A percentile compares a stretch with the other conserved stretches of the same genome.
Conservation (phyloP, 768 basidiomycete species). For the Suillus paluster region DNA sequence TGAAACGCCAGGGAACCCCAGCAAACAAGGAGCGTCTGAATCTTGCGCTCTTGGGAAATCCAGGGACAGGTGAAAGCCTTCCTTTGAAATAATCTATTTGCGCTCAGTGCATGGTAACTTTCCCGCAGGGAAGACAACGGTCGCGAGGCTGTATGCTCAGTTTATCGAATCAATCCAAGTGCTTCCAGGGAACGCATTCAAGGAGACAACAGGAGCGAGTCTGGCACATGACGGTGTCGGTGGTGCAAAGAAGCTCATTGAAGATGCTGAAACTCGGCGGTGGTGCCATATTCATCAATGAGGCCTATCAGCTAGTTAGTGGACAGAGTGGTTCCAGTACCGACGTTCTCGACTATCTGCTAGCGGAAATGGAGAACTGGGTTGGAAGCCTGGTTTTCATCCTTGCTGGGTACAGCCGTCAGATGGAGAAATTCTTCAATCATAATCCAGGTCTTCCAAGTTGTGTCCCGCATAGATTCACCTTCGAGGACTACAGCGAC, state of each 20-base stretch:
- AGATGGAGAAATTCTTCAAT: constrained; percentile 74
- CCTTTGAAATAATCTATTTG: neutral
- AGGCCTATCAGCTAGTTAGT: constrained; percentile 64
- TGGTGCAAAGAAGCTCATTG: constrained; percentile 50
- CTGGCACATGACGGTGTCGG: constrained; percentile 57
- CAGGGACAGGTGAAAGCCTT: constrained; percentile 59
- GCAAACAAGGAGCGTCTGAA: constrained; percentile 58
- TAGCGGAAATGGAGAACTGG: constrained; percentile 71
- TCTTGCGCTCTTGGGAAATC: constrained; percentile 62
- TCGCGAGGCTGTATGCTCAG: constrained; percentile 63
- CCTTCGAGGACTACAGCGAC: constrained; percentile 61
- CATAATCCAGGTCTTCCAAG: constrained; percentile 67
- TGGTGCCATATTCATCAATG: constrained; percentile 65
- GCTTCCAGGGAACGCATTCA: constrained; percentile 51
- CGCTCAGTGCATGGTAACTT: neutral
- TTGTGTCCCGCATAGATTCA: constrained; percentile 58
- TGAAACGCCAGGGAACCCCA: constrained; percentile 48
- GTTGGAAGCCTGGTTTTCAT: constrained; percentile 64
- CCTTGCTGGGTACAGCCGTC: constrained; percentile 63
- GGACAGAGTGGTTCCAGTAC: constrained; percentile 48
- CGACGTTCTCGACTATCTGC: constrained; percentile 63
- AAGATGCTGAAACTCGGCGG: constrained; percentile 53
- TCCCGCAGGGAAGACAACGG: constrained; percentile 59
- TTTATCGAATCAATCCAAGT: constrained; percentile 55
- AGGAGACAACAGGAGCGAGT: constrained; percentile 61